Evolutionary conservation across 345 rosid species (phyloP).

Genomic region (Eucalyptus pauciflora): DNA sequence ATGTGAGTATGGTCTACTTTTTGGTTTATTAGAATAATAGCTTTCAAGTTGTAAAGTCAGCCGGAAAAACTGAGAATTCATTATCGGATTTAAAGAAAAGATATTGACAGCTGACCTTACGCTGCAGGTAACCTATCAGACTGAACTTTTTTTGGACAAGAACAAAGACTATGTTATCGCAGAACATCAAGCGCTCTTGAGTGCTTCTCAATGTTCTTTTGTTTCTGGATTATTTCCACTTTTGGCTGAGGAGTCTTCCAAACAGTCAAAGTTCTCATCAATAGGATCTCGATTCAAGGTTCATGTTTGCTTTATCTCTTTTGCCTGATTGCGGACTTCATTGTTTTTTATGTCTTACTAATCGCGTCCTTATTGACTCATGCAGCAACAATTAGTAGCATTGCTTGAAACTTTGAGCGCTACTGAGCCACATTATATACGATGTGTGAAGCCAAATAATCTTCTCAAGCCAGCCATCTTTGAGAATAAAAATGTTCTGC

Average conservation of each 20-base stretch:
- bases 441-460: slow-evolving; percentile 97
- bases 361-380: slow-evolving; percentile 1
- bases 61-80: background rate
- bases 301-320: slow-evolving; percentile 2
- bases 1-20: slow-evolving; percentile 37
- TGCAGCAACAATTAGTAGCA: slow-evolving; percentile 87
- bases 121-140: slow-evolving; percentile 90
- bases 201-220: slow-evolving; percentile 82
- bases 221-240: slow-evolving; percentile 74
- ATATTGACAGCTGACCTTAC: background rate
- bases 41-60: background rate
- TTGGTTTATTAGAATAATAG: background rate
- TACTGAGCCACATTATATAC: slow-evolving; percentile 95
- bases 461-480: slow-evolving; percentile 95
- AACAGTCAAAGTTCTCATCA: slow-evolving; percentile 91
- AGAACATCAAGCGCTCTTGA: slow-evolving; percentile 89
- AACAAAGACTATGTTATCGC: slow-evolving; percentile 98
- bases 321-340: background rate
- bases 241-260: slow-evolving; percentile 73
- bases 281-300: slow-evolving; percentile 99
- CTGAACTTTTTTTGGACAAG: slow-evolving; percentile 91
- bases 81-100: background rate
- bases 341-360: background rate
- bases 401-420: slow-evolving; percentile 94
- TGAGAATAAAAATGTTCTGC: slow-evolving; percentile 80